phyloP scores from a whole-genome alignment of 2,329 filamentous ascomycete genomes.

The Coccinonectria pachysandricola region DNA sequence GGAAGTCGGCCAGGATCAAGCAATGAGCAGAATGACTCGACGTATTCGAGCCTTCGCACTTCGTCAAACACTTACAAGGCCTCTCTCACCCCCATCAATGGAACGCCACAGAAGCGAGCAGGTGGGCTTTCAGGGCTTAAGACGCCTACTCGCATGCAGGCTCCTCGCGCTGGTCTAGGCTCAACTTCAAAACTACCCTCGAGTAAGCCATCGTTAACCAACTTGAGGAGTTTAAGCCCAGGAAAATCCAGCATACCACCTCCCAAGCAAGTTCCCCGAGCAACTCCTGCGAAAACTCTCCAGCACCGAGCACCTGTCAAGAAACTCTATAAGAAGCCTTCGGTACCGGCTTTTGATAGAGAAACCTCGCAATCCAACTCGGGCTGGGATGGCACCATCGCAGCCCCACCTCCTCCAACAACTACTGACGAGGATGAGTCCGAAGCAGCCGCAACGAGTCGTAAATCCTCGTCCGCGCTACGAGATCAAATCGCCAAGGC shows the following conservation, averaged over 20 bases:
- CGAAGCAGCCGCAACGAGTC: constrained; percentile 17
- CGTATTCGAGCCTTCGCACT: constrained; percentile 29
- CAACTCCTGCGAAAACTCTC: constrained; percentile 32
- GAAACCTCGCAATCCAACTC: constrained; percentile 6
- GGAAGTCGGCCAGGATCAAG: constrained; percentile 46
- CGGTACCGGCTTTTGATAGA: constrained; percentile 30
- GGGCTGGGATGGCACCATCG: constrained; percentile 23
- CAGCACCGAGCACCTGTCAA: constrained; percentile 43
- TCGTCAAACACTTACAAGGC: constrained; percentile 34
- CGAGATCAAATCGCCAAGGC: constrained; percentile 90
- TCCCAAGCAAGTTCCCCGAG: constrained; percentile 36
- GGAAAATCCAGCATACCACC: constrained; percentile 24
- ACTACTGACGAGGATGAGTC: constrained; percentile 8
- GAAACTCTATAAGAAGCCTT: constrained; percentile 46
- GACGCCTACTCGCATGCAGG: no score
- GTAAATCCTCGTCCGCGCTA: constrained; percentile 68
- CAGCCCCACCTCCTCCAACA: constrained; percentile 10
- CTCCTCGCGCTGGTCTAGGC: constrained; percentile 14
- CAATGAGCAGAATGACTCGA: constrained; percentile 33
- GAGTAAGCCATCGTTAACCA: constrained; percentile 12
- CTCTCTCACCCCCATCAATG: constrained; percentile 31
- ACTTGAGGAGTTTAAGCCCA: constrained; percentile 28
- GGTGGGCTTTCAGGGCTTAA: constrained; percentile 12
- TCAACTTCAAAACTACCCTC: constrained; percentile 17
- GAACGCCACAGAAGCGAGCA: constrained; percentile 30